Evolutionary conservation across 2,329 filamentous ascomycete species (phyloP), one percentile per base, ranked within the genome.

Genomic region (Penicillium sp.): DNA sequence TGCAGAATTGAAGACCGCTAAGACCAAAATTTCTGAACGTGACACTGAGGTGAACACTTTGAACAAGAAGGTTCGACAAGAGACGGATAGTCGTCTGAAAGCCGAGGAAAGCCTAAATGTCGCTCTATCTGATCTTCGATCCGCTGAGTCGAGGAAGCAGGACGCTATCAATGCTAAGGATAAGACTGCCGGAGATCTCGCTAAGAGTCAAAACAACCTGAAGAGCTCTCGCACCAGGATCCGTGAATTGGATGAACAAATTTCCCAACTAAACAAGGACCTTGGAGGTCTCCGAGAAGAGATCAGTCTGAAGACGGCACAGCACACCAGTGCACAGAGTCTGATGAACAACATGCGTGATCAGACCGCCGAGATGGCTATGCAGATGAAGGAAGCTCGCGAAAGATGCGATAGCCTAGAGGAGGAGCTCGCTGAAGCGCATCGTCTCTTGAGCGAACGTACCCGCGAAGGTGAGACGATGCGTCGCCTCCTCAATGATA

Each of bases 381-480:
- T 91, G 63, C 95, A 97, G 76, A 89, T 97, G 75, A 96, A 95
- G 74, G 95, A 99, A 75, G 86, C 90, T 1, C 87, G 90, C 59
- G 86, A 88, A 49, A 88, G 91, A 63, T 89, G 88, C 39, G 93
- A 97, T 68, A 90, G 88, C 56, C 79, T 98, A 0, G 93, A 97
- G 69, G 95, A 99, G 75, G 95, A 99, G 73, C 82, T 98, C 1
- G 86, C 86, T 1, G 95, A 99, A 74, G 89, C 92, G 3, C 92
- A 96, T 71, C 86, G 91, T 56, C 84, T 97, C 59, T 83, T 99
- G 2, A 86, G 85, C 52, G 95, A 99, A 74, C 87, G 95, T 26
- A 93, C 91, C 4, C 86, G 95, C 44, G 95, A 99, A 75, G 90
- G 87, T 26, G 93, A 98, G 77, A 97, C 91, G 1, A 98, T 99